These are phyloP conservation scores for Pseudogymnoascus sp. DNA, from an alignment of 2,329 filamentous ascomycete genomes.

Conservation along the genomic window DNA sequence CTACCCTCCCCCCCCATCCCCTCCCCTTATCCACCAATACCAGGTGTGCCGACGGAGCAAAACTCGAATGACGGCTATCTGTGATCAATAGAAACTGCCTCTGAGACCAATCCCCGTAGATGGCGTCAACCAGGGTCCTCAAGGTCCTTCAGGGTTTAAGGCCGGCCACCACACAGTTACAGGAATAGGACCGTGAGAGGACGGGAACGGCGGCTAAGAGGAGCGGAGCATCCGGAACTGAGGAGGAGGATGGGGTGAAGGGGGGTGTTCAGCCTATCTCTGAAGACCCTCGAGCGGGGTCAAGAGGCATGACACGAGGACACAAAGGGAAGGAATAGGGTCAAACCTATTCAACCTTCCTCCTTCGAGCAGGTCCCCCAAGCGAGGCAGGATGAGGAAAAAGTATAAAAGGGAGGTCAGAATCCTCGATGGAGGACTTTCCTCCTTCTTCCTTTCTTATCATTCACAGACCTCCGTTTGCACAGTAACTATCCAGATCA, in stretches of 20 bases:
- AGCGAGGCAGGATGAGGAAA: slow-evolving; percentile 31
- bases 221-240: slow-evolving; percentile 10
- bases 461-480: slow-evolving; percentile 23
- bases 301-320: slow-evolving; percentile 20
- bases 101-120: slow-evolving; percentile 24
- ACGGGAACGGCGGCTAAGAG: slow-evolving; percentile 20
- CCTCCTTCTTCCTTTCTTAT: slow-evolving; percentile 47
- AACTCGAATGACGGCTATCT: slow-evolving; percentile 26
- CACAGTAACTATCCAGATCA: slow-evolving; percentile 14
- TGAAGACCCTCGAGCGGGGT: slow-evolving; percentile 31
- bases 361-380: slow-evolving; percentile 24
- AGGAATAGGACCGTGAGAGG: slow-evolving; percentile 24
- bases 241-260: slow-evolving; percentile 16
- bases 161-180: slow-evolving; percentile 23
- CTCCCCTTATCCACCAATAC: slow-evolving; percentile 22
- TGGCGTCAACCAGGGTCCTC: slow-evolving; percentile 21
- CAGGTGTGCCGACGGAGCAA: slow-evolving; percentile 20
- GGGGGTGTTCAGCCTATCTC: slow-evolving; percentile 27
- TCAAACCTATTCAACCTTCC: slow-evolving; percentile 25
- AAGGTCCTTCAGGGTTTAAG: slow-evolving; percentile 22
- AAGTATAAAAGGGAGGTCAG: slow-evolving; percentile 56
- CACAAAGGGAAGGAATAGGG: slow-evolving; percentile 26
- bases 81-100: slow-evolving; percentile 26
- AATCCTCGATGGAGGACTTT: slow-evolving; percentile 37
- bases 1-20: slow-evolving; percentile 12